Evolutionary conservation across 495 filamentous ascomycete genomes (phyloP), one percentile per base, ranked within the genome.

Genomic region (Talaromyces proteolyticus): DNA sequence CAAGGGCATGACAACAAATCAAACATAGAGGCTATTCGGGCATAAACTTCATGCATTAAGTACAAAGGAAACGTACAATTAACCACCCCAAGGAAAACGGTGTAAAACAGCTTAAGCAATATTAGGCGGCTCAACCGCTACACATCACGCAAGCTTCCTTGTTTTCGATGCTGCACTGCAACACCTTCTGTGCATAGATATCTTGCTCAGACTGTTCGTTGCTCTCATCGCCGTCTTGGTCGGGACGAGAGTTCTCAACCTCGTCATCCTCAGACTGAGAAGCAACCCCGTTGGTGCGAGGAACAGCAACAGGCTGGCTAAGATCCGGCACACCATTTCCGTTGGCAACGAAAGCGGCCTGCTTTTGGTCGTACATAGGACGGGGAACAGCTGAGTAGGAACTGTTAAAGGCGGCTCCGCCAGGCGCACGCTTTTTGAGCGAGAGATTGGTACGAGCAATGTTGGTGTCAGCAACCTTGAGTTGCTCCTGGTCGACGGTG

Each of bases 401-500:
- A 39, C 60, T 63, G 22, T 60, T 58, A 44, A 71, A 75, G 42
- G 73, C 64, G 17, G 66, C 68, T 22, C 62, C 60, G 8, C 69
- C 68, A 36, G 74, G 74, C n/a, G 64, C 60, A 54, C 88, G 76
- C 76, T 88, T 91, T 78, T 87, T 90, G 46, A 73, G 62, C 1
- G 67, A 57, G n/a, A 70, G 61, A 25, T 72, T 72, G 22, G 74
- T 62, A 47, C 81, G 82, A 49, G 88, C 84, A 25, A 94, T 77
- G 53, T 85, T 87, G 49, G 86, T 90, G 66, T 98, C 94, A 42
- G 78, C 79, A 16, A 96, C 89, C 72, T 88, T 87, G 53, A 98
- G 87, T 42, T 88, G 84, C 69, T 95, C 90, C 74, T 98, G 93
- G 72, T 98, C 93, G 59, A 98, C 93, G 5, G 93, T 98, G 75